Base-by-base conservation (phyloP, 176 grass and related monocot species). In the Calamus simplicifolius region DNA sequence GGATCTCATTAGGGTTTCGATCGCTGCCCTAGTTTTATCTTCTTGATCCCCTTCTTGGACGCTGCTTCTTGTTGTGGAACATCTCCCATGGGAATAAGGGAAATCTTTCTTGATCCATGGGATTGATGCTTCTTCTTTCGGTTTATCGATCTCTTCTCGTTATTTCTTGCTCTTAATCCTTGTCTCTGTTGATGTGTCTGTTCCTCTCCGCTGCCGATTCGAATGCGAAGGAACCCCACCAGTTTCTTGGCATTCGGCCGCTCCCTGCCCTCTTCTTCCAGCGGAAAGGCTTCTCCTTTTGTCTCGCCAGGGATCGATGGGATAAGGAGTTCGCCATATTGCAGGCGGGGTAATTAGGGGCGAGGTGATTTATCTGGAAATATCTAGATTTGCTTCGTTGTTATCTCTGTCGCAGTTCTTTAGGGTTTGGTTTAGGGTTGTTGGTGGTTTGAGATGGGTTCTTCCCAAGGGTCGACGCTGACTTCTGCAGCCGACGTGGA, bases 401-500 rank as follows among this genome's bases (percentile, higher is more conserved):
- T 43, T 43, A 7, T 43, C 35, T 43, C 8, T 6, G 35, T 43
- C 12, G 35, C 8, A 8, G 2, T 43, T 43, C 19, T 50, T 50
- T 49, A 35, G 21, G 49, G 2, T 52, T 35, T 23, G 3, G 13
- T 8, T 51, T 58, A 14, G 30, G 48, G 19, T 18, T 54, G 13
- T 31, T 15, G 7, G 30, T 52, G 12, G 25, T 17, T 51, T 61
- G 25, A n/a, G 75, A 85, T 72, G 64, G 67, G 77, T 79, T 80
- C 87, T 55, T 96, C 88, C 27, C 90, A 95, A 74, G 91, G 77
- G 28, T 90, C 91, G 52, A 88, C 83, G 63, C 75, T 80, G 17
- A 80, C 73, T 29, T 87, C 88, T 23, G 82, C 90, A n/a, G 86
- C 86, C 67, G 76, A 75, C 63, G 91, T 96, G 59, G 75, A 87